These are phyloP conservation scores for Nakazawaea wickerhamii DNA, from an alignment of 805 yeast species.

Conservation along the genomic window DNA sequence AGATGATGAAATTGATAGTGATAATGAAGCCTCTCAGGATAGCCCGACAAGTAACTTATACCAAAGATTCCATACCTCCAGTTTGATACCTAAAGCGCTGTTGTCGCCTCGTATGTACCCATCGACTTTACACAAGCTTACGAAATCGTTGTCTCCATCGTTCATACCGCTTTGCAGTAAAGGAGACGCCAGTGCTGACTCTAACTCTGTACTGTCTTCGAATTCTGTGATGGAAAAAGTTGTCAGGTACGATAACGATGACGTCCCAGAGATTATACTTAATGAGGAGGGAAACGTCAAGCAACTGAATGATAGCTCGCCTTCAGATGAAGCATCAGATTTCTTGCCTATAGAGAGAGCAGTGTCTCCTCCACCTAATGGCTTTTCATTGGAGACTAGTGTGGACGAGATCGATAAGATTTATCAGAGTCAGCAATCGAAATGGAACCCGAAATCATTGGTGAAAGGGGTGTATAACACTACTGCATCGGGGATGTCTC, in stretches of 20 bases:
- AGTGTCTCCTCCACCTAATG: neutral
- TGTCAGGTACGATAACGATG: constrained; percentile 7
- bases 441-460: constrained; percentile 23
- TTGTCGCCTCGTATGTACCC: neutral
- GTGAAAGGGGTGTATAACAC: constrained; percentile 22
- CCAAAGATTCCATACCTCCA: neutral
- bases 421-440: constrained; percentile 2
- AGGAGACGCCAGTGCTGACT: neutral
- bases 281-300: constrained; percentile 3
- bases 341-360: neutral
- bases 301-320: constrained; percentile 2
- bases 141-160: neutral
- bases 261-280: constrained; percentile 9
- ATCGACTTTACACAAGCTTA: neutral
- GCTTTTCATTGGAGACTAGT: neutral
- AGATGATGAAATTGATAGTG: constrained; percentile 5
- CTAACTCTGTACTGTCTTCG: neutral
- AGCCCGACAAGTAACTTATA: constrained; percentile 16
- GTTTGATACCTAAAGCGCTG: neutral
- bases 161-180: neutral
- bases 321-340: constrained; percentile 3
- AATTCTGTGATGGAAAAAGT: constrained; percentile 11
- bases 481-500: constrained; percentile 8
- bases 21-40: constrained; percentile 20
- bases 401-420: neutral